Percentiles rank a stretch among this genome's conserved stretches.
Conservation (phyloP, 129 eudicot species). For the Helichrysum umbraculigerum region DNA sequence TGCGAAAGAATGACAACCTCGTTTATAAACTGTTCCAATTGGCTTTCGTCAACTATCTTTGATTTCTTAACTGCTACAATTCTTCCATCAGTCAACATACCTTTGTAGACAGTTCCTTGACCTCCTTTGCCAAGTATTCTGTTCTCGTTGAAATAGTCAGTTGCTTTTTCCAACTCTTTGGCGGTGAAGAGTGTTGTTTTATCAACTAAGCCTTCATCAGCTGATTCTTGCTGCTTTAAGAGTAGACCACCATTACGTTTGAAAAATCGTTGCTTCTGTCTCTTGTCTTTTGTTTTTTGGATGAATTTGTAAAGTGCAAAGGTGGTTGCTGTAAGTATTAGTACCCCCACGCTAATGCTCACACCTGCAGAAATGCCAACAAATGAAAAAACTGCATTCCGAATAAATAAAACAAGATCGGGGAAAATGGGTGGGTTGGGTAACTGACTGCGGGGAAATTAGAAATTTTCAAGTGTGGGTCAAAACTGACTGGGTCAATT, state of each 20-base stretch:
- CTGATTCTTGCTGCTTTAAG: slow-evolving; percentile 2
- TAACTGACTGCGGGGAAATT: background rate
- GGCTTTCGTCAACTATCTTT: background rate
- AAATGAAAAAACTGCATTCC: background rate
- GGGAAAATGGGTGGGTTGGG: background rate
- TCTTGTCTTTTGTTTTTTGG: slow-evolving; percentile 1
- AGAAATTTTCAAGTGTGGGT: background rate
- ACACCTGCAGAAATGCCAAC: background rate
- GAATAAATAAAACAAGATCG: background rate
- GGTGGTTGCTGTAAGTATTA: background rate
- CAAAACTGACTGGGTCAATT: background rate
- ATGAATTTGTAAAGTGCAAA: background rate
- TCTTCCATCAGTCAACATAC: background rate
- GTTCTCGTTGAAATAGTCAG: background rate
- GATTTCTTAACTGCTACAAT: background rate
- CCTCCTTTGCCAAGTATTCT: slow-evolving; percentile 1
- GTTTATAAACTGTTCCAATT: background rate
- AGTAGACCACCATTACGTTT: slow-evolving; percentile 1
- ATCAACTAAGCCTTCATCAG: background rate
- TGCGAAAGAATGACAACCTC: slow-evolving; percentile 7
- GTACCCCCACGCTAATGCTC: background rate
- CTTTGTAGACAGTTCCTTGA: background rate
- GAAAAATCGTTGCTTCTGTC: background rate
- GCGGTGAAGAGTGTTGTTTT: background rate
- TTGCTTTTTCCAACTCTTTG: background rate